Base-by-base conservation (phyloP, 176 grass and related monocot genomes). In the Phoenix roebelenii region DNA sequence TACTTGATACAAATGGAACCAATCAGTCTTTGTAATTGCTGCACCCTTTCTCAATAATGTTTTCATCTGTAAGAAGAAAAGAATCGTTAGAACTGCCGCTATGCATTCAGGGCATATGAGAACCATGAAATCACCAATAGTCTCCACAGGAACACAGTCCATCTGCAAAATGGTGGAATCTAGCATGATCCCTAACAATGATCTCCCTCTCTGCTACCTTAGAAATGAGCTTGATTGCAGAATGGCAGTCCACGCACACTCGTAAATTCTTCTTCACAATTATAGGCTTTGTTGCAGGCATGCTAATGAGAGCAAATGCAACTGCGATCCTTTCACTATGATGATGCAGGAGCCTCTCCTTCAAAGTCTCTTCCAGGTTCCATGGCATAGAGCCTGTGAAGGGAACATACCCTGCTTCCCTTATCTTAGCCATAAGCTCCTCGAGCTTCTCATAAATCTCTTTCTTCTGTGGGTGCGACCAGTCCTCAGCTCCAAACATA, bases 211-310 rank as follows among this genome's bases (percentile, higher is more conserved):
- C 74, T 79, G 79, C 84, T 57, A 73, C 67, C 67, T 79, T 79
- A 48, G 72, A 76, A 58, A 87, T 79, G 58, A 82, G 57, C 79
- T 82, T 87, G 51, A 87, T 51, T 56, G 75, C 84, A 30, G 63
- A 72, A 68, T 87, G 79, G 54, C 84, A 87, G 53, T 76, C 84
- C 49, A 39, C 50, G 44, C 71, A 87, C 23, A 83, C 77, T 5
- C 75, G 66, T 58, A 88, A 76, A 68, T 88, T 83, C 64, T 88
- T 88, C 76, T 88, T 88, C 62, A 79, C 71, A 30, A 82, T 73
- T 53, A 87, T 83, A 44, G 75, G 79, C 81, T 87, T 87, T 49
- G 75, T 76, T 22, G 71, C n/a, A 49, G 76, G 76, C 64, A 80
- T 80, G 68, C 76, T 76, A 57, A 83, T 83, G 63, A 80, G 72